Evolutionary conservation across 1,284 basidiomycete species (phyloP).

Genomic region (Pyrrhoderma noxium): DNA sequence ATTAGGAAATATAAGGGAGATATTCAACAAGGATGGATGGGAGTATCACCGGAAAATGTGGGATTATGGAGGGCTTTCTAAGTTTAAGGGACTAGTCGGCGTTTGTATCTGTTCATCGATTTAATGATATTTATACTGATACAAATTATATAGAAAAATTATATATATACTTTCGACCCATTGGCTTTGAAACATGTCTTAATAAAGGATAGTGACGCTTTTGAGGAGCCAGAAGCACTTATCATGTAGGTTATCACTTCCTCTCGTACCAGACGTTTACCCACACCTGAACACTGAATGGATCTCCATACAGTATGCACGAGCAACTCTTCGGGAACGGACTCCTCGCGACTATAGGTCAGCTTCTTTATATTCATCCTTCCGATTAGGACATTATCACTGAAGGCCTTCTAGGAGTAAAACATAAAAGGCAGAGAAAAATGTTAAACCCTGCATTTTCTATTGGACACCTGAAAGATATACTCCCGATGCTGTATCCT

Average conservation of each 20-base stretch:
- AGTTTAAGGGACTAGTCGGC: conserved; percentile 44
- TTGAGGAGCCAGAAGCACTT: not conserved
- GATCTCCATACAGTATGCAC: too few relatives aligned
- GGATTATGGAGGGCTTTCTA: conserved; percentile 41
- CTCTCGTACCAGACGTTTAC: too few relatives aligned
- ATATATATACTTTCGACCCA: conserved; percentile 18
- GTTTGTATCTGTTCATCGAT: conserved; percentile 27
- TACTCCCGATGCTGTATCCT: conserved; percentile 25
- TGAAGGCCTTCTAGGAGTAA: conserved; percentile 20
- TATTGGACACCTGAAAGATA: conserved; percentile 23
- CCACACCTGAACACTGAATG: too few relatives aligned
- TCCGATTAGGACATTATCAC: not conserved
- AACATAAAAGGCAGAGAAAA: conserved; percentile 24
- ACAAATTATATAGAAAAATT: too few relatives aligned
- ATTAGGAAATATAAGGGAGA: conserved; percentile 5
- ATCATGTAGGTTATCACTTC: not conserved
- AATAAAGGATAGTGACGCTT: conserved; percentile 26
- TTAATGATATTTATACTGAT: too few relatives aligned
- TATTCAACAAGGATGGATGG: conserved; percentile 6
- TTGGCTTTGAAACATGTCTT: conserved; percentile 25
- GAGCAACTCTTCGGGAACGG: not conserved
- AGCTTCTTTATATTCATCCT: too few relatives aligned
- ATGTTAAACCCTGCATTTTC: conserved; percentile 29
- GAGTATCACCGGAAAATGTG: conserved; percentile 18
- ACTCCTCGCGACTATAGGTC: not conserved